phyloP scores from a whole-genome alignment of 805 yeast genomes.

The Nakazawaea siamensis region DNA sequence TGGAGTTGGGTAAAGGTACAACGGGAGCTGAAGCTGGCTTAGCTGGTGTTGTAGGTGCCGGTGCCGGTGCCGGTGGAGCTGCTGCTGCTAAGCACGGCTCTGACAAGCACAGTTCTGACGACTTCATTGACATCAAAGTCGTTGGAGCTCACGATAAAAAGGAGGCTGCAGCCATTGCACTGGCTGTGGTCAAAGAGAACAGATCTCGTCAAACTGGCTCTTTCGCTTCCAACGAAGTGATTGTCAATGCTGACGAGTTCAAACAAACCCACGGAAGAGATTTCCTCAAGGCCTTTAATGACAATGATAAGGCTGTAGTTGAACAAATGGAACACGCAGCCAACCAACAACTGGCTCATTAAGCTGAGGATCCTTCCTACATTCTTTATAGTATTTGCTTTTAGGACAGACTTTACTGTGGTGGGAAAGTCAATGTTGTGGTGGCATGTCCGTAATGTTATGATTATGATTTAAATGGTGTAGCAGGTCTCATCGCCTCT shows the following conservation, averaged over 20 bases:
- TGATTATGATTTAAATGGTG: too few species aligned
- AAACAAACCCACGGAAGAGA: slow-evolving; percentile 5
- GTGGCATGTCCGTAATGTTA: too few species aligned
- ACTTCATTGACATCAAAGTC: slow-evolving; percentile 9
- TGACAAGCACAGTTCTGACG: slow-evolving; percentile 1
- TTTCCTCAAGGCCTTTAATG: not conserved
- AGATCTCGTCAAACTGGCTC: not conserved
- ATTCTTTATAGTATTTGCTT: too few species aligned
- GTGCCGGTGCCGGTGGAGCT: slow-evolving; percentile 7
- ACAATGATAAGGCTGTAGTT: slow-evolving; percentile 8
- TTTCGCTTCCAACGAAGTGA: slow-evolving; percentile 3
- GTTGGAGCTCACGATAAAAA: slow-evolving; percentile 13
- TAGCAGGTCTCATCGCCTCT: too few species aligned
- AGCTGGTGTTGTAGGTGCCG: slow-evolving; percentile 12
- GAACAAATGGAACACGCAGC: slow-evolving; percentile 10
- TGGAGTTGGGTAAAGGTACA: slow-evolving; percentile 1
- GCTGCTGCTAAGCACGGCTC: not conserved
- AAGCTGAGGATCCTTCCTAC: too few species aligned
- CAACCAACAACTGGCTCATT: too few species aligned
- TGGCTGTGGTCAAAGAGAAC: slow-evolving; percentile 7
- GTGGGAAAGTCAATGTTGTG: too few species aligned
- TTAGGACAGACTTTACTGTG: too few species aligned
- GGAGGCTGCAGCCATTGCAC: slow-evolving; percentile 14
- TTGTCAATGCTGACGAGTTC: slow-evolving; percentile 10
- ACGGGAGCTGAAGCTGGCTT: slow-evolving; percentile 12